phyloP scores from a whole-genome alignment of 164 flowering plant species.

The Liquidambar formosana region DNA sequence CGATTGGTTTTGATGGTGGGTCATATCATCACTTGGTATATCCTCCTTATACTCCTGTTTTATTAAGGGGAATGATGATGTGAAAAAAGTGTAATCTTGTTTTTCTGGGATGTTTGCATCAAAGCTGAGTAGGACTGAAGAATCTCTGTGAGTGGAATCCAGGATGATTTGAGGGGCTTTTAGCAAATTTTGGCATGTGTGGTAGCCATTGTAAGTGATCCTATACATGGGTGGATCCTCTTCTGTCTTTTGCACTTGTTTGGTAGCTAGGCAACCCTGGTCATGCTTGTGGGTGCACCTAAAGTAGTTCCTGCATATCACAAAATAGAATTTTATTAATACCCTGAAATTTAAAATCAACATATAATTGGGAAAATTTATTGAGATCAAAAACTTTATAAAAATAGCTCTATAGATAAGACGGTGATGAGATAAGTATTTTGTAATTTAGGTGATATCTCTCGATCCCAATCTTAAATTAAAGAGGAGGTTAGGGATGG shows the following conservation, averaged over 20 bases:
- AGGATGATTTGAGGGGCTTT: slow-evolving; percentile 18
- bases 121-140: slow-evolving; percentile 26
- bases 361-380: no score
- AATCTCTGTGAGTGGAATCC: slow-evolving; percentile 13
- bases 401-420: no score
- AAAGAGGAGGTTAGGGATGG: no score
- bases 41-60: slow-evolving; percentile 19
- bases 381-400: no score
- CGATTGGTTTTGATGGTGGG: slow-evolving; percentile 2
- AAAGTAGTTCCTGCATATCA: slow-evolving; percentile 44
- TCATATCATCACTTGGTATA: background rate
- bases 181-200: slow-evolving; percentile 37
- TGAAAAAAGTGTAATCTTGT: slow-evolving; percentile 5
- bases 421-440: no score
- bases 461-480: no score
- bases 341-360: no score
- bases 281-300: slow-evolving; percentile 57
- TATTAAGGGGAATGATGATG: slow-evolving; percentile 9
- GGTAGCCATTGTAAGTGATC: slow-evolving; percentile 40
- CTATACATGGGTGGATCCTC: slow-evolving; percentile 36
- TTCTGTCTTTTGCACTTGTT: slow-evolving; percentile 52
- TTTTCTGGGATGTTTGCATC: background rate
- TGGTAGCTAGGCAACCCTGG: slow-evolving; percentile 53
- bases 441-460: no score
- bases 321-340: background rate